A percentile compares a stretch with the other conserved stretches of the same genome.
phyloP scores from a whole-genome alignment of 2,329 filamentous ascomycete species.

The Pseudogymnoascus sp. region DNA sequence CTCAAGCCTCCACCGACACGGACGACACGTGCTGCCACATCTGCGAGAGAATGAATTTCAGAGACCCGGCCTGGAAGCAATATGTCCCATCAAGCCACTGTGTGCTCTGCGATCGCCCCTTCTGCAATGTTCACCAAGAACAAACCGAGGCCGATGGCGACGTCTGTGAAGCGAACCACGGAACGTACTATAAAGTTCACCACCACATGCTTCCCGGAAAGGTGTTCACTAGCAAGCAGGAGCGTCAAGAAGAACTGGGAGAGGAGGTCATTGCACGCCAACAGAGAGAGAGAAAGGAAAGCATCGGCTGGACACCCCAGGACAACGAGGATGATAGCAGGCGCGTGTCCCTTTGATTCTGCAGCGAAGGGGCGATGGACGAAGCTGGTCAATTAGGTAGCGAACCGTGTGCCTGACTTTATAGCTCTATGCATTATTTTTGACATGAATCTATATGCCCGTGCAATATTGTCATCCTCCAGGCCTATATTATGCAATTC shows the following conservation, averaged over 20 bases:
- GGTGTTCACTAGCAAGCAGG: conserved; percentile 7
- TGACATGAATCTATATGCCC: not conserved
- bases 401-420: not conserved
- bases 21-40: conserved; percentile 7
- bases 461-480: not conserved
- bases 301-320: not conserved
- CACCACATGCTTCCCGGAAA: not conserved
- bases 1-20: not conserved
- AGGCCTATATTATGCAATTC: not conserved
- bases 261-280: not conserved
- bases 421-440: conserved; percentile 3
- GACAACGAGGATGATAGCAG: not conserved
- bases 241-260: not conserved
- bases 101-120: not conserved
- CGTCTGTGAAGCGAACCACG: conserved; percentile 4
- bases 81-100: conserved; percentile 5
- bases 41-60: conserved; percentile 5
- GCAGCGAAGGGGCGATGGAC: not conserved
- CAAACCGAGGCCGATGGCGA: not conserved
- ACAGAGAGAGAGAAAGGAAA: not conserved
- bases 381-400: not conserved
- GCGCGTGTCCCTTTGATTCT: not conserved
- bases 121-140: not conserved
- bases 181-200: not conserved
- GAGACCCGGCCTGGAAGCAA: not conserved